Base-by-base conservation (phyloP, 2,329 filamentous ascomycete genomes). In the Knufia fluminis region DNA sequence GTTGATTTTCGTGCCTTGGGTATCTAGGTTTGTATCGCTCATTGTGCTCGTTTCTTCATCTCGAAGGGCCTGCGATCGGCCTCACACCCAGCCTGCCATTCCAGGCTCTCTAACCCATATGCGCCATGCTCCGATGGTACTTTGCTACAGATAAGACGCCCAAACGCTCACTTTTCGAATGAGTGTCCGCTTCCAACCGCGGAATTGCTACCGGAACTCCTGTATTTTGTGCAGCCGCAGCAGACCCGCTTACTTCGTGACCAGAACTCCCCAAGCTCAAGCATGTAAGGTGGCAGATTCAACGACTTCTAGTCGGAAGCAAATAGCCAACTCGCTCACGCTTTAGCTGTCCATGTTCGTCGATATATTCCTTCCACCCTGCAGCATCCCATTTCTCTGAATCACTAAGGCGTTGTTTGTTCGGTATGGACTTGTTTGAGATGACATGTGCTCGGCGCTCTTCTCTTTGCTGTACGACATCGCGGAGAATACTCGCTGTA, bases 311-410 rank as follows among this genome's bases (percentile, higher is more conserved):
- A n/a, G 42, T 23, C 12, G 49, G 52, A 4, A 52, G 32, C 16
- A 59, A 45, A 48, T 53, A 59, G n/a, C 54, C 53, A 10, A 59
- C 56, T 23, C 52, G 53, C 31, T 59, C 56, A 32, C 53, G 35
- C 9, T 24, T 16, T 17, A 57, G 51, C 10, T 49, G 44, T 24
- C 47, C 52, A 28, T n/a, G 3, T 3, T 52, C 51, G 1, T 49
- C 42, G 12, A 57, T 40, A n/a, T 35, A 51, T 40, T 59, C 57
- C 32, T 49, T 47, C 31, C 51, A 51, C 19, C 56, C 57, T 3
- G 55, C 57, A 12, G 49, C 40, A 38, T 58, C 54, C 57, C 56
- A 59, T n/a, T 33, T 38, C 16, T 44, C 32, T 14, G 56, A 55
- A 20, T 57, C 47, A 8, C 46, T 50, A 44, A 54, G 50, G 16